Base-by-base conservation (phyloP, 2,329 filamentous ascomycete species). In the Talaromyces sp. region DNA sequence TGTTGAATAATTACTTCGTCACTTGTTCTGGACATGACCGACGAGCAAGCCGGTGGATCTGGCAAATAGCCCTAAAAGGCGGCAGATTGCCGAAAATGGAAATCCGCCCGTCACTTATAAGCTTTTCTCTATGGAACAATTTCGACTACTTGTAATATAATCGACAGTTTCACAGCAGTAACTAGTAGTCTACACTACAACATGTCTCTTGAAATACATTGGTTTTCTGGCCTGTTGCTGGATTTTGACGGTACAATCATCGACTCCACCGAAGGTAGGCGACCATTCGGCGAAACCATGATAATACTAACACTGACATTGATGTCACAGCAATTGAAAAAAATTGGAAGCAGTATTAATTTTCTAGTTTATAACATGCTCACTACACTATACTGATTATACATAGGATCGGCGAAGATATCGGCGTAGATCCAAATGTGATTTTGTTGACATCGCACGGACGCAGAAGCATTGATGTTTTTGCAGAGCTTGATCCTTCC, bases 401-500 rank as follows among this genome's bases (percentile, higher is more conserved):
- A 17, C 13, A 17, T 35, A 35, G 32, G 14, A 35, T 35, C 32
- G 32, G 32, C 32, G 32, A 35, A 35, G 32, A 35, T 6, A 35
- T 35, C 2, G 32, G 90, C 24, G 87, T 97, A n/a, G 85, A 91
- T 65, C 90, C 91, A 21, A 82, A 88, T 54, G 84, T 89, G 53
- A 97, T 99, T 68, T 83, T 98, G 24, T 84, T 90, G 69, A 96
- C 91, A 10, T 96, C 92, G 6, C 95, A 98, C 76, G 95, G 95
- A 63, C 86, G 93, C 62, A 82, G 95, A 61, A 91, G 87, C 66
- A 96, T 98, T 69, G 95, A 98, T 68, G 86, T 89, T 3, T 82
- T 98, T 60, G 84, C 85, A 73, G 80, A 93, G 29, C 84, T 96
- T 61, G 87, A 90, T 64, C 89, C 91, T 14, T 86, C 90, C 67